A percentile compares a stretch with the other conserved stretches of the same genome.
phyloP scores from a whole-genome alignment of 2,329 filamentous ascomycete species.

The Pezicula carpinea region DNA sequence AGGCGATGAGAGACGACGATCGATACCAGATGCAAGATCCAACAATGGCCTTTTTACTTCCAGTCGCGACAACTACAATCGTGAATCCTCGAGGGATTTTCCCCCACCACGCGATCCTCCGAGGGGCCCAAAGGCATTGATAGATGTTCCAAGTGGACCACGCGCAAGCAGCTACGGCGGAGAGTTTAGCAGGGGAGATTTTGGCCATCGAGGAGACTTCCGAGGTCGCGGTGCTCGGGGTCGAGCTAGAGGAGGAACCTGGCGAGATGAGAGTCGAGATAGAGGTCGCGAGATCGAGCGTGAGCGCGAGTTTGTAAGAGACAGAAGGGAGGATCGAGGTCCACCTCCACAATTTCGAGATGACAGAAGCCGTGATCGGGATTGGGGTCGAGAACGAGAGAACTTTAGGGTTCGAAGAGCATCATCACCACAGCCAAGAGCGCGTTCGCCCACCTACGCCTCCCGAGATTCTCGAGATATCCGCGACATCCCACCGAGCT shows the following conservation, averaged over 20 bases:
- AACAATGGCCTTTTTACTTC: constrained; percentile 53
- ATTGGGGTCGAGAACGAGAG: constrained; percentile 42
- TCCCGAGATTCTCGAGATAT: constrained; percentile 34
- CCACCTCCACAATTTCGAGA: constrained; percentile 47
- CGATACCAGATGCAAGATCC: constrained; percentile 20
- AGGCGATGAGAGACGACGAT: constrained; percentile 25
- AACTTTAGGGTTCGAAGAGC: constrained; percentile 52
- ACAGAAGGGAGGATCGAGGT: constrained; percentile 45
- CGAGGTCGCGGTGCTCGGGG: constrained; percentile 49
- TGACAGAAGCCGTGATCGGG: constrained; percentile 51
- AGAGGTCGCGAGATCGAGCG: constrained; percentile 39
- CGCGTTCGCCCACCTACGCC: constrained; percentile 64
- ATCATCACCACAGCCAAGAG: constrained; percentile 56
- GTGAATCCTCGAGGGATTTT: constrained; percentile 26
- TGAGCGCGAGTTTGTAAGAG: constrained; percentile 43
- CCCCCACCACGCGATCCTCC: constrained; percentile 64
- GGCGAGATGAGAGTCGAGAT: constrained; percentile 58
- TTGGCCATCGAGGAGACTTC: constrained; percentile 49
- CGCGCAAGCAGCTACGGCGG: constrained; percentile 60
- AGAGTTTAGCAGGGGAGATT: constrained; percentile 52
- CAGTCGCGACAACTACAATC: constrained; percentile 49
- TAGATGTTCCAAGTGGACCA: constrained; percentile 60
- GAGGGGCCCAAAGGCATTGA: constrained; percentile 73
- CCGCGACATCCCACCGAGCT: constrained; percentile 51
- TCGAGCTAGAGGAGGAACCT: constrained; percentile 39